These are phyloP conservation scores for Podila verticillata DNA, from an alignment of 192 early-diverging fungal species.

Conservation along the genomic window DNA sequence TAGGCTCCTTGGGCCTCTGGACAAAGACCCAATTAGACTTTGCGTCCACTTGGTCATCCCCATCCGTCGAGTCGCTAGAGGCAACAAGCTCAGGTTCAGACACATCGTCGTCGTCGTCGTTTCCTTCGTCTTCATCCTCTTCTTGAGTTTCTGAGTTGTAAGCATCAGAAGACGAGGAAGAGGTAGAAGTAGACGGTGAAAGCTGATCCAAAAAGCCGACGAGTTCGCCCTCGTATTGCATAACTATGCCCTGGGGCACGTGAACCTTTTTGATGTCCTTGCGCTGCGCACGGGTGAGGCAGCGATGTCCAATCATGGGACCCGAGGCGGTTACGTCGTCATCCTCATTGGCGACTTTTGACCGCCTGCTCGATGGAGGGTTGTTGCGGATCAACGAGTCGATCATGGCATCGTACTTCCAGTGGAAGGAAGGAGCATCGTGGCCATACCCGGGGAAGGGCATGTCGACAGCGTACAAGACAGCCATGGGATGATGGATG, in stretches of 20 bases:
- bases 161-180: slow-evolving; percentile 19
- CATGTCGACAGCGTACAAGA: slow-evolving; percentile 59
- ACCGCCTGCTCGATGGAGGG: slow-evolving; percentile 31
- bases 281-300: slow-evolving; percentile 48
- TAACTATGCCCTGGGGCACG: slow-evolving; percentile 58
- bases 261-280: slow-evolving; percentile 60
- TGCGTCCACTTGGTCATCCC: neutral
- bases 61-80: neutral
- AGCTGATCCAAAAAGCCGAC: slow-evolving; percentile 55
- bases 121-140: neutral
- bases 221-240: slow-evolving; percentile 57
- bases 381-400: slow-evolving; percentile 49
- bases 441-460: slow-evolving; percentile 57
- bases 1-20: neutral
- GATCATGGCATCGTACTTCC: slow-evolving; percentile 54
- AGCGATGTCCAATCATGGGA: slow-evolving; percentile 13
- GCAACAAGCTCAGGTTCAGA: neutral
- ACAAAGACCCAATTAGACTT: slow-evolving; percentile 32
- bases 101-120: neutral
- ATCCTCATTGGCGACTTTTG: slow-evolving; percentile 7
- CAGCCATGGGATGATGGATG: slow-evolving; percentile 60
- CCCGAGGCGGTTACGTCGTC: neutral
- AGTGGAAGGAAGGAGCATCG: slow-evolving; percentile 54
- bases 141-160: slow-evolving; percentile 5
- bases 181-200: slow-evolving; percentile 13